A percentile compares a stretch with the other conserved stretches of the same genome.
phyloP scores from a whole-genome alignment of 2,329 filamentous ascomycete genomes.

The Emmonsiellopsis sp. region DNA sequence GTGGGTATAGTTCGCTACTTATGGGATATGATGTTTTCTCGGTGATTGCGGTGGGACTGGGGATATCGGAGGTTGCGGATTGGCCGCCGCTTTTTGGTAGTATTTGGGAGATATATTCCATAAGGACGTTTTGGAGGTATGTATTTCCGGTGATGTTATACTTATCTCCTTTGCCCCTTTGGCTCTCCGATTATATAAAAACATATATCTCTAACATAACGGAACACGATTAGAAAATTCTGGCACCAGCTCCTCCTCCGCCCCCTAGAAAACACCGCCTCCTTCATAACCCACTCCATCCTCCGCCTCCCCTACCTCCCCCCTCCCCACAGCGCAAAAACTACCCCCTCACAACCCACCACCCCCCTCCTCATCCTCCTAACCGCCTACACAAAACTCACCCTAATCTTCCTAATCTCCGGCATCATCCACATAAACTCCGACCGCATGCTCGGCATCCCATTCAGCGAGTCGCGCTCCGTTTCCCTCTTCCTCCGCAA shows the following conservation, averaged over 20 bases:
- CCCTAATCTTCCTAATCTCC: neutral
- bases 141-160: neutral
- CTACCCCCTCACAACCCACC: neutral
- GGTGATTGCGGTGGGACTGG: neutral
- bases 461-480: neutral
- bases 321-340: too few relatives aligned
- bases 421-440: neutral
- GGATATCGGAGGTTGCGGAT: neutral
- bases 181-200: neutral
- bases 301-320: neutral
- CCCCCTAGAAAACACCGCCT: neutral
- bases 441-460: neutral
- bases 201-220: neutral
- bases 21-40: neutral
- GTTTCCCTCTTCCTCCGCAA: neutral
- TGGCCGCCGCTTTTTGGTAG: neutral
- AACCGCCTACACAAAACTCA: neutral
- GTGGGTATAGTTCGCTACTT: neutral
- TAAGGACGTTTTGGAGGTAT: neutral
- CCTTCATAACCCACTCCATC: neutral
- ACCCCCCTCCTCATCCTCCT: neutral
- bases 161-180: neutral
- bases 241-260: slow-evolving; percentile 2
- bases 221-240: neutral
- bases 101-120: neutral